These are phyloP conservation scores for Nemania serpens DNA, from an alignment of 2,329 filamentous ascomycete genomes.

Conservation along the genomic window DNA sequence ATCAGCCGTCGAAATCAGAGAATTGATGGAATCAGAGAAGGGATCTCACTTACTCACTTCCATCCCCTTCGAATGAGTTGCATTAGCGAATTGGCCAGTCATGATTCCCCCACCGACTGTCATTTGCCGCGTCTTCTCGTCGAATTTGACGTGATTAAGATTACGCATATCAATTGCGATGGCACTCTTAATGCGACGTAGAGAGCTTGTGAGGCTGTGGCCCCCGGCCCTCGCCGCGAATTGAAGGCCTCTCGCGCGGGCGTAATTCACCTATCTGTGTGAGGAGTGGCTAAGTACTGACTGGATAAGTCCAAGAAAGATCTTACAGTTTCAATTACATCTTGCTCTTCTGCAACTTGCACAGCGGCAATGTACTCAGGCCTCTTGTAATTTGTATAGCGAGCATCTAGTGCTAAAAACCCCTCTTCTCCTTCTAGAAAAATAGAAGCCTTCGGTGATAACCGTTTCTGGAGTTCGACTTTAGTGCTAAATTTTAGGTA, in stretches of 20 bases:
- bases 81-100: slow-evolving; percentile 1
- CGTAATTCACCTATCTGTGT: slow-evolving; percentile 8
- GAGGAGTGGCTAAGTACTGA: too few species aligned
- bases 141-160: not conserved
- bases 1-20: too few species aligned
- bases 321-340: slow-evolving; percentile 11
- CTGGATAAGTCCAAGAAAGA: too few species aligned
- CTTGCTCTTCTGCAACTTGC: slow-evolving; percentile 1
- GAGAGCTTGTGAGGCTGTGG: slow-evolving; percentile 1
- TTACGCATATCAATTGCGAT: slow-evolving; percentile 4
- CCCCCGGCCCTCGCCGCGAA: slow-evolving; percentile 1
- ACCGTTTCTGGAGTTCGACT: not conserved
- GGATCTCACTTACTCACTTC: slow-evolving; percentile 11
- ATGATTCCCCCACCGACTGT: slow-evolving; percentile 8
- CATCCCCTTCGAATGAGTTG: not conserved
- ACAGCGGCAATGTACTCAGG: slow-evolving; percentile 5
- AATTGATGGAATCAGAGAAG: too few species aligned
- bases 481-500: slow-evolving; percentile 1
- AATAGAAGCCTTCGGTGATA: not conserved
- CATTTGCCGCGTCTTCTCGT: slow-evolving; percentile 1
- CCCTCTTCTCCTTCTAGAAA: not conserved
- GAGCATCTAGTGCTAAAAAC: not conserved
- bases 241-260: not conserved
- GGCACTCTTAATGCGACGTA: not conserved
- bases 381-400: slow-evolving; percentile 10